Conservation (phyloP, 768 basidiomycete genomes). For the Rhodosporidiobolus sp. region DNA sequence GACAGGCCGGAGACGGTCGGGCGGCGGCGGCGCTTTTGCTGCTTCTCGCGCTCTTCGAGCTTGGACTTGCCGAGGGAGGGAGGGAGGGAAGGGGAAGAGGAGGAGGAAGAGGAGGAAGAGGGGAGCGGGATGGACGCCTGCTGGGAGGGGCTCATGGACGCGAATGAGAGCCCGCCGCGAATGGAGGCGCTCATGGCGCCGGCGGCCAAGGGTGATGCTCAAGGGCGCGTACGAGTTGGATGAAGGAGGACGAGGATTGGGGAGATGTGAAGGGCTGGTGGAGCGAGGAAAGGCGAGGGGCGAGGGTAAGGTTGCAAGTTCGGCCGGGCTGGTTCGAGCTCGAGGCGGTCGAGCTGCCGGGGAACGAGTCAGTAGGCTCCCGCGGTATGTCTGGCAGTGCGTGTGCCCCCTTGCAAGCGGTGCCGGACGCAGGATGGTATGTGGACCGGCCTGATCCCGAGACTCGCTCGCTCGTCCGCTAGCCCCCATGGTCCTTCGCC, state of each 20-base stretch:
- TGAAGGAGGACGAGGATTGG: background rate
- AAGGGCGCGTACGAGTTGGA: background rate
- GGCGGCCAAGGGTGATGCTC: rapidly evolving
- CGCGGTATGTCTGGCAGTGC: too few species aligned
- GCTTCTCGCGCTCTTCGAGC: background rate
- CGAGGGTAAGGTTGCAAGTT: background rate
- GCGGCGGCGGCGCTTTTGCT: background rate
- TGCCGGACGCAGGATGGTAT: too few species aligned
- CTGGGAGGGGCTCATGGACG: background rate
- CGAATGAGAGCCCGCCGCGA: conserved; percentile 5
- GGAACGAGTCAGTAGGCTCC: too few species aligned
- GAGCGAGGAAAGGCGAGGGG: too few species aligned
- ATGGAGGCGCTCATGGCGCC: conserved; percentile 11
- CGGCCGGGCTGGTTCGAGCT: background rate
- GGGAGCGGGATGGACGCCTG: background rate
- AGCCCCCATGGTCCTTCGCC: too few species aligned
- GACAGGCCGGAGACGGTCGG: background rate
- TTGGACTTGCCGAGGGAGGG: too few species aligned
- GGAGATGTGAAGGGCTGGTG: background rate
- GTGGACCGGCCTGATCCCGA: too few species aligned
- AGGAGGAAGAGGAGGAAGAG: background rate
- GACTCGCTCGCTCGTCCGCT: too few species aligned
- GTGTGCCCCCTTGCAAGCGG: too few species aligned
- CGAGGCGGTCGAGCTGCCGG: too few species aligned
- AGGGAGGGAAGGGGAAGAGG: background rate